Evolutionary conservation across 73 alveolate species (phyloP).

Genomic region (Paramecium octaurelia): DNA sequence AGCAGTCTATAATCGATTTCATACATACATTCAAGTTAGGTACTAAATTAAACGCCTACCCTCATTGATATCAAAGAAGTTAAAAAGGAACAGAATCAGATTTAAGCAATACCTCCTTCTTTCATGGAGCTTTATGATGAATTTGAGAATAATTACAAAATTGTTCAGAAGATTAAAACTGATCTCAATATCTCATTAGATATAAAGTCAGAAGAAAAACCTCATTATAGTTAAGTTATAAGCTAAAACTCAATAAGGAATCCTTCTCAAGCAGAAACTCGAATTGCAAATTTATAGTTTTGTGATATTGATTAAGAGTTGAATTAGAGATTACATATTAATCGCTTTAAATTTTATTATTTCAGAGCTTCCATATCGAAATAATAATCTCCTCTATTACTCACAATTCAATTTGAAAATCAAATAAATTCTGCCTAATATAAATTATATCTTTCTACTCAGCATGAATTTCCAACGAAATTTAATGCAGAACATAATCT

Average conservation of each 20-base stretch:
- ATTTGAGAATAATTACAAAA: background rate
- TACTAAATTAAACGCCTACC: background rate
- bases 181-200: background rate
- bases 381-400: background rate
- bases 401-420: background rate
- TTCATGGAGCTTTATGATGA: slow-evolving; percentile 19
- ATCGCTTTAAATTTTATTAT: slow-evolving; percentile 17
- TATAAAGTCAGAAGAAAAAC: background rate
- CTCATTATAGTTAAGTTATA: background rate
- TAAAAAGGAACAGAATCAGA: background rate
- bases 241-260: background rate
- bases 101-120: background rate
- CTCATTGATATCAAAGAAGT: background rate
- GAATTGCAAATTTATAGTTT: background rate
- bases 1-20: background rate
- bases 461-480: slow-evolving; percentile 16
- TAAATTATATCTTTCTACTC: background rate
- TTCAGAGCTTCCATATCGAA: background rate
- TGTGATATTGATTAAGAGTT: slow-evolving; percentile 4
- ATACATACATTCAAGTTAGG: background rate
- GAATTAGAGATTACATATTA: background rate
- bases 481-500: slow-evolving; percentile 27
- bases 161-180: background rate
- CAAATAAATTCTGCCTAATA: background rate
- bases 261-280: background rate